Base-by-base conservation (phyloP, 257 asterid genomes). In the Osmanthus fragrans region DNA sequence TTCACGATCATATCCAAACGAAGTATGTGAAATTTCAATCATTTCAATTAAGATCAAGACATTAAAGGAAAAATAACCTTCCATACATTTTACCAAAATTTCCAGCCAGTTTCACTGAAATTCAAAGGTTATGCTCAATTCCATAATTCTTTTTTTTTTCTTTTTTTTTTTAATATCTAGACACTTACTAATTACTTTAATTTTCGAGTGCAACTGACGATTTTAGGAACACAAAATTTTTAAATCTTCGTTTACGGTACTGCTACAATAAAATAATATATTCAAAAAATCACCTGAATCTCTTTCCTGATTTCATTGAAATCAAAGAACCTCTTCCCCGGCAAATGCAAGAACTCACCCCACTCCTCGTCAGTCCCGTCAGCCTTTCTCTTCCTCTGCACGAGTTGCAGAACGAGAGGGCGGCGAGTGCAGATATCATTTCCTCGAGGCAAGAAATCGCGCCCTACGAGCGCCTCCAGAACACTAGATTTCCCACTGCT, bases 401-500 rank as follows among this genome's bases (percentile, higher is more conserved):
- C 45, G 4, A 87, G 85, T 78, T 89, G 93, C 54, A 89, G 83
- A 45, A 87, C 87, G 56, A 87, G 89, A 23, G 91, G 93, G 16
- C 89, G 79, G 21, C 93, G 82, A 4, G 93, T 89, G 86, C 93
- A 89, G 65, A 87, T 89, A 25, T 82, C 89, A 39, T 74, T 58
- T 21, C 89, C 89, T 47, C 91, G 86, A 3, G 93, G 93, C 51
- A 89, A 82, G 81, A 89, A 89, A 76, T 89, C 93, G 23, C 93
- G 88, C 56, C 91, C 93, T 23, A 89, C 91, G 10, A 89, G 85
- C 29, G 93, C 87, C 72, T 89, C 92, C 73, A 89, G 82, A 21
- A 89, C 93, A 66, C 91, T 87, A 2, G 93, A 89, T 80, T 89
- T 89, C 0, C 93, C 93, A 39, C 91, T 87, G 77, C 89, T 85